Percentiles rank a stretch among this genome's conserved stretches.
phyloP scores from a whole-genome alignment of 495 filamentous ascomycete species.

The Hypoxylon crocopeplum region DNA sequence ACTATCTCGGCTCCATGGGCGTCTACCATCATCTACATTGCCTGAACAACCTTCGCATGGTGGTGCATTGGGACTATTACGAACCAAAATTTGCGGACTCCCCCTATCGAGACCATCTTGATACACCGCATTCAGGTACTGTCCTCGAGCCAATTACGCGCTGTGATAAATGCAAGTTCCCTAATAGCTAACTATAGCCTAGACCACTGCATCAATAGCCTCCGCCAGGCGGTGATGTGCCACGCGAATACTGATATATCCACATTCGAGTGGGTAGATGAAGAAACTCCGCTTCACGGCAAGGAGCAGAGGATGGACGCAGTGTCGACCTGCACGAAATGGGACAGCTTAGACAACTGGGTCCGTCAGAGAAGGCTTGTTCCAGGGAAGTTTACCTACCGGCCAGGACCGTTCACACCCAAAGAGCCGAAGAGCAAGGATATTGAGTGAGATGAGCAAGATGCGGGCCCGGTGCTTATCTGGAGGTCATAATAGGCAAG shows the following conservation, averaged over 20 bases:
- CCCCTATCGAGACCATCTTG: conserved; percentile 7
- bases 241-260: conserved; percentile 38
- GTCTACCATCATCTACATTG: conserved; percentile 47
- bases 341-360: conserved; percentile 28
- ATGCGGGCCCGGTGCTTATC: neutral
- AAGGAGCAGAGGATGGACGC: conserved; percentile 24
- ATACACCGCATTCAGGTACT: conserved; percentile 19
- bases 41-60: conserved; percentile 29
- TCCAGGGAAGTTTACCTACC: conserved; percentile 24
- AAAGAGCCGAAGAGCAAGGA: conserved; percentile 8
- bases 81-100: conserved; percentile 9
- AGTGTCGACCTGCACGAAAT: conserved; percentile 22
- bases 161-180: no score
- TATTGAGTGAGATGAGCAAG: neutral
- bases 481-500: neutral
- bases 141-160: neutral
- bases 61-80: conserved; percentile 34
- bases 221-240: conserved; percentile 41
- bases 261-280: conserved; percentile 23
- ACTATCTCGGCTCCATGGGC: conserved; percentile 39
- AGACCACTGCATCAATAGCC: conserved; percentile 42
- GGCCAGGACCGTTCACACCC: conserved; percentile 11
- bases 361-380: conserved; percentile 23
- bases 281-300: conserved; percentile 9
- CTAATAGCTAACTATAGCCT: neutral